Conservation (phyloP, 225 moss, liverwort and hornwort genomes). For the Pleurozium schreberi region DNA sequence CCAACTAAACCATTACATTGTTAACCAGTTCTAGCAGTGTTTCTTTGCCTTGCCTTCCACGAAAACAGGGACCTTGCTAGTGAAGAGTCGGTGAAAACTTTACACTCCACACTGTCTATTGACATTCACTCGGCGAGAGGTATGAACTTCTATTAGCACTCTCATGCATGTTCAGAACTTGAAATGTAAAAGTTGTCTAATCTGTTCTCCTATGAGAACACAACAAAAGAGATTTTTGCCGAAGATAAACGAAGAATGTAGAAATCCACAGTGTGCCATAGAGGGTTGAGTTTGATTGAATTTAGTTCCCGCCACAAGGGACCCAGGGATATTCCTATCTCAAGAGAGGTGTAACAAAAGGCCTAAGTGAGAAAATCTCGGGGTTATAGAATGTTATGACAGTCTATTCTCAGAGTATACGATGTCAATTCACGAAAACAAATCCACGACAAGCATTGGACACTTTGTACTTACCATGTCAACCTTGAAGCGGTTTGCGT, state of each 20-base stretch:
- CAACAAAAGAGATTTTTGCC: not conserved
- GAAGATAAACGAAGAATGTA: not conserved
- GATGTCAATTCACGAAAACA: not conserved
- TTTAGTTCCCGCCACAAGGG: not conserved
- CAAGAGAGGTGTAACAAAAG: not conserved
- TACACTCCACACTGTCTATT: not conserved
- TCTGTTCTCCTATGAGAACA: not conserved
- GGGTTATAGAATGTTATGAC: not conserved
- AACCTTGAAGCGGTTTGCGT: constrained; percentile 44
- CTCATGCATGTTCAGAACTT: not conserved
- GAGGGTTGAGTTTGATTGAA: not conserved
- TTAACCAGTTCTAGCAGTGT: not conserved
- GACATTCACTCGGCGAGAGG: not conserved
- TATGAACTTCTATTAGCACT: not conserved
- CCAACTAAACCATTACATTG: not conserved
- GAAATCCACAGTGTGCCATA: not conserved
- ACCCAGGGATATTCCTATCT: not conserved
- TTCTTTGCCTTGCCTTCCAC: not conserved
- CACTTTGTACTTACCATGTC: constrained; percentile 37
- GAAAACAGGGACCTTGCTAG: not conserved
- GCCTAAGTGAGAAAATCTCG: not conserved
- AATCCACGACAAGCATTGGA: not conserved
- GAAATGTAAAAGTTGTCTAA: not conserved
- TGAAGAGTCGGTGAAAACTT: not conserved
- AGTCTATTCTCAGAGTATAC: not conserved